A percentile compares a stretch with the other conserved stretches of the same genome.
Evolutionary conservation across 139 green algal species (phyloP).

Genomic region (Chloropicon primus): DNA sequence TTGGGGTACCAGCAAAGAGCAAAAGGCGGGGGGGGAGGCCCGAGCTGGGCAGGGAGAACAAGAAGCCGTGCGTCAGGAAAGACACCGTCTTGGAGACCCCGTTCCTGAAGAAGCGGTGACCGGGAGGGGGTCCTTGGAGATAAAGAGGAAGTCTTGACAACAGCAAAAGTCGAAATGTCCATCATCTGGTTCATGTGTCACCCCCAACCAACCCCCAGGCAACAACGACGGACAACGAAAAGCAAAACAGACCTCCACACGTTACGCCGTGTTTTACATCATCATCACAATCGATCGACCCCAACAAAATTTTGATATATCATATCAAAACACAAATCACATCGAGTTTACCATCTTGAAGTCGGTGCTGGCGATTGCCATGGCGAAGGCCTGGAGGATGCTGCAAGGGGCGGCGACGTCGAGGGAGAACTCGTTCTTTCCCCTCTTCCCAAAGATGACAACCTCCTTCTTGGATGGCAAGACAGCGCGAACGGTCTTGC

Average conservation of each 20-base stretch:
- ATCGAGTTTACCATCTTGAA: neutral
- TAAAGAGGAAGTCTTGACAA: no score
- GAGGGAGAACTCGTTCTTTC: neutral
- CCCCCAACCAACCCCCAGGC: no score
- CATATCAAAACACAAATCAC: no score
- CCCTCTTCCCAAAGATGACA: neutral
- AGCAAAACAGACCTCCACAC: no score
- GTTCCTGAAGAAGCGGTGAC: neutral
- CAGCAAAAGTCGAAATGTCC: no score
- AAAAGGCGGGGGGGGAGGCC: neutral
- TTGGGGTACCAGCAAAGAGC: neutral
- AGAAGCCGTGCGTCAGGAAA: neutral
- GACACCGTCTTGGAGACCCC: neutral
- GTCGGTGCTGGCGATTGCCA: neutral
- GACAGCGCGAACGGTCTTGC: no score
- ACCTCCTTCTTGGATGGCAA: neutral
- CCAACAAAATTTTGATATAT: no score
- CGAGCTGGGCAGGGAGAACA: neutral
- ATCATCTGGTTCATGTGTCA: no score
- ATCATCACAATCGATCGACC: no score
- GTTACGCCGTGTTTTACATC: no score
- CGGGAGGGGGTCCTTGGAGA: no score
- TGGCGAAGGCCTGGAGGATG: neutral
- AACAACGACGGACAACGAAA: no score
- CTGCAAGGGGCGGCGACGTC: neutral